Conservation (phyloP, 306 rosid genomes). For the Senna siamea region DNA sequence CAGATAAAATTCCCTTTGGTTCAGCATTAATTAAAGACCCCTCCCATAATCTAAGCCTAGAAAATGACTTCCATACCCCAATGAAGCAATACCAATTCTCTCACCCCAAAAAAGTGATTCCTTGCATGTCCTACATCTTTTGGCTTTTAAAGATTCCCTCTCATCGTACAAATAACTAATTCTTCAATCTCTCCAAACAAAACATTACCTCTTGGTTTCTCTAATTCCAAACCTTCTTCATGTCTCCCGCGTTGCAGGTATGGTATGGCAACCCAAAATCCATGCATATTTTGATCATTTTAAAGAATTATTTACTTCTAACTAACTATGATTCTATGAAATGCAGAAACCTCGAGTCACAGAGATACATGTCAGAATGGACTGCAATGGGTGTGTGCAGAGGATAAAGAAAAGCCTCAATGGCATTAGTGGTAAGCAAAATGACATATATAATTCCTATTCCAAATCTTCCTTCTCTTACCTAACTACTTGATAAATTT, state of each 20-base stretch:
- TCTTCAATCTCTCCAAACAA: slow-evolving; percentile 45
- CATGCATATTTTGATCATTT: neutral
- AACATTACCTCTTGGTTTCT: slow-evolving; percentile 22
- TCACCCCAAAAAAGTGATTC: slow-evolving; percentile 52
- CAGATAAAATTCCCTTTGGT: slow-evolving; percentile 53
- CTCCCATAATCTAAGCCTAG: slow-evolving; percentile 16
- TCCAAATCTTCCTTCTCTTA: neutral
- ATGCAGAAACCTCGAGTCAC: slow-evolving; percentile 75
- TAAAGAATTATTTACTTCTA: neutral
- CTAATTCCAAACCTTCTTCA: slow-evolving; percentile 31
- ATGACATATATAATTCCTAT: neutral
- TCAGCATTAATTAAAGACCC: slow-evolving; percentile 28
- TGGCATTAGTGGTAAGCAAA: slow-evolving; percentile 64
- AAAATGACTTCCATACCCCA: slow-evolving; percentile 36
- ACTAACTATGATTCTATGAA: slow-evolving; percentile 4
- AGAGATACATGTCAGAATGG: slow-evolving; percentile 76
- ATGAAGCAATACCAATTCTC: slow-evolving; percentile 36
- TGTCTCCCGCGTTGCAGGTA: slow-evolving; percentile 77
- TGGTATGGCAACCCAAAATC: slow-evolving; percentile 49
- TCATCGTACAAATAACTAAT: slow-evolving; percentile 51
- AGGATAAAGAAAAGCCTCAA: slow-evolving; percentile 75
- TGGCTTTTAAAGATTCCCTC: slow-evolving; percentile 57
- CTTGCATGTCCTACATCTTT: slow-evolving; percentile 68
- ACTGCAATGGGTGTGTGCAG: slow-evolving; percentile 83
- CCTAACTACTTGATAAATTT: neutral